Base-by-base conservation (phyloP, 2,329 filamentous ascomycete species). In the Paramyrothecium sp. region DNA sequence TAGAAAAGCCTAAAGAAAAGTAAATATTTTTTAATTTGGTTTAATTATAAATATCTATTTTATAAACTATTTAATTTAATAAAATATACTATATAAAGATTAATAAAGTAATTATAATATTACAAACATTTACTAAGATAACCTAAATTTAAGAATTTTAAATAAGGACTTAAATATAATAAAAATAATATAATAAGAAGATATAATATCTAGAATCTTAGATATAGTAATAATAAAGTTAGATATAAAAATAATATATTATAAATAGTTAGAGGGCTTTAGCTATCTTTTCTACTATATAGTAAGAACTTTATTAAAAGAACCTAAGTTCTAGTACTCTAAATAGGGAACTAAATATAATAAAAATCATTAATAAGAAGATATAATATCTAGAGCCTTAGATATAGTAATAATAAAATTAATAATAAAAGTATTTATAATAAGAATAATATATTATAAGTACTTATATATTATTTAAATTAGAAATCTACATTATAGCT, bases 301-400 rank as follows among this genome's bases (percentile, higher is more conserved):
- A 53, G 51, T 20, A n/a, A 44, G 13, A 8, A 46, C 26, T 48
- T 46, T n/a, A 44, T 44, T 30, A 54, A 44, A 21, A 8, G 34
- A 33, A 48, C n/a, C 34, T 41, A 41, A 41, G n/a, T 41, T 41
- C 11, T n/a, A n/a, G n/a, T n/a, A n/a, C n/a, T n/a, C n/a, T n/a
- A n/a, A n/a, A n/a, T n/a, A n/a, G n/a, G n/a, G n/a, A 41, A n/a
- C 11, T 11, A 11, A 41, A 41, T 17, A 26, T 50, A 50, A 34
- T 50, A 34, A 55, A 54, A 52, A 53, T 55, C 52, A 52, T 41
- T 21, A 3, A 47, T 21, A 23, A 46, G 16, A 23, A 23, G 22
- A 23, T 51, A 20, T 22, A 51, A 8, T 23, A 12, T 30, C 30
- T 22, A 23, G 12, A 51, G 16, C 7, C 22, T 13, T 7, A 17